These are phyloP conservation scores for Phytophthora aleatoria DNA, from an alignment of 352 stramenopile genomes.

Conservation along the genomic window DNA sequence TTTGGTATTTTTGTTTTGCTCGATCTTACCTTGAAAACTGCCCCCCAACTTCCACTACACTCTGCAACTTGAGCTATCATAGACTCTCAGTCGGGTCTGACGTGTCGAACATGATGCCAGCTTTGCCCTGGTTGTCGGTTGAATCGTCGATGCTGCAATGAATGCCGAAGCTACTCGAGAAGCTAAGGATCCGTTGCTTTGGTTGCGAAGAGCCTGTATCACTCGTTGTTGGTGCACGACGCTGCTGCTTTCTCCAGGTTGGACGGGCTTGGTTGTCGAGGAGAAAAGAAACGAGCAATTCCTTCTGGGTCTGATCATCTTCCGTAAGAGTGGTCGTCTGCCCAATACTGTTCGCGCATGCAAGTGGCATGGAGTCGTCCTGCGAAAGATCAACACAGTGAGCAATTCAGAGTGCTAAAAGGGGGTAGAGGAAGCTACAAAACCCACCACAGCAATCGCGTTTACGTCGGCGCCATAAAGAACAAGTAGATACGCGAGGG, in stretches of 20 bases:
- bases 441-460: conserved; percentile 56
- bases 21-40: conserved; percentile 15
- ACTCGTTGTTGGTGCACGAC: background rate
- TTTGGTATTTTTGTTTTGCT: conserved; percentile 26
- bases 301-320: conserved; percentile 30
- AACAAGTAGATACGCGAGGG: conserved; percentile 65
- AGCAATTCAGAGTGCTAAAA: background rate
- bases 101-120: conserved; percentile 42
- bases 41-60: background rate
- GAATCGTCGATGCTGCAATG: conserved; percentile 28
- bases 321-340: conserved; percentile 3
- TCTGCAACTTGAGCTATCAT: background rate
- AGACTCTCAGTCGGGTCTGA: conserved; percentile 16
- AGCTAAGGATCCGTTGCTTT: conserved; percentile 33
- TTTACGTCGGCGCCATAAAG: conserved; percentile 79
- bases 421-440: background rate
- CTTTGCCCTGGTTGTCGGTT: conserved; percentile 7
- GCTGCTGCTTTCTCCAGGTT: conserved; percentile 50
- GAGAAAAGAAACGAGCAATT: conserved; percentile 46
- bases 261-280: conserved; percentile 46
- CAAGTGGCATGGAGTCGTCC: conserved; percentile 74
- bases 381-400: conserved; percentile 15
- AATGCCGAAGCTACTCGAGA: conserved; percentile 37
- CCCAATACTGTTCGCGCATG: conserved; percentile 44
- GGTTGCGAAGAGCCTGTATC: background rate